These are phyloP conservation scores for Pseudonitzschia pungens DNA, from an alignment of 108 stramenopile species.

Conservation along the genomic window DNA sequence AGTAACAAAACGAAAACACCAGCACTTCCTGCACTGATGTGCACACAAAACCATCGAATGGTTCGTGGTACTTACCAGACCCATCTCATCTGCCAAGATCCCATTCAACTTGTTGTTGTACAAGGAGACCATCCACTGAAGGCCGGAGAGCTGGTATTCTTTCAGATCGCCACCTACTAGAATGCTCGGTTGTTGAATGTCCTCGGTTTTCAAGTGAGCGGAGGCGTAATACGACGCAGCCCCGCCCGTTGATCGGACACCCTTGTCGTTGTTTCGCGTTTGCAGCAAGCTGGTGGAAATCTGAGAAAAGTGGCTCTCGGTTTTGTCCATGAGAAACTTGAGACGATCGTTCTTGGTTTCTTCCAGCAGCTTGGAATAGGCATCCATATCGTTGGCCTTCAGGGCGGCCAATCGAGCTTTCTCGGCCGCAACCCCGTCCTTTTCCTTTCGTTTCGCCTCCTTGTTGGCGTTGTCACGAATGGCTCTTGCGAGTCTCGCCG, in stretches of 20 bases:
- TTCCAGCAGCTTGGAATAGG: slow-evolving; percentile 78
- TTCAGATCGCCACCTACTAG: slow-evolving; percentile 84
- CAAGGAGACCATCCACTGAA: slow-evolving; percentile 96
- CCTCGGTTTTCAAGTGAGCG: slow-evolving; percentile 73
- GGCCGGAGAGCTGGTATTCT: slow-evolving; percentile 95
- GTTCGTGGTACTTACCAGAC: slow-evolving; percentile 34
- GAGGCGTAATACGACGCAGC: slow-evolving; percentile 75
- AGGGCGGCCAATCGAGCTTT: slow-evolving; percentile 80
- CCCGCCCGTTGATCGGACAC: slow-evolving; percentile 39
- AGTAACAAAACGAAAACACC: neutral
- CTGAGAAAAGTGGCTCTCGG: slow-evolving; percentile 77
- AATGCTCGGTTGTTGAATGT: slow-evolving; percentile 80
- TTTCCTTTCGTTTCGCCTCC: slow-evolving; percentile 72
- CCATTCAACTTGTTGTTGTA: slow-evolving; percentile 89
- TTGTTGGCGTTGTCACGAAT: slow-evolving; percentile 71
- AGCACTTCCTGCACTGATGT: neutral
- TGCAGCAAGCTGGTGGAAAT: slow-evolving; percentile 69
- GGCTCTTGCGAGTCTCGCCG: slow-evolving; percentile 51
- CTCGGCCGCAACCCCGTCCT: slow-evolving; percentile 67
- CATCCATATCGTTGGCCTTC: slow-evolving; percentile 85
- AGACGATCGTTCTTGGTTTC: slow-evolving; percentile 85
- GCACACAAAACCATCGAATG: neutral
- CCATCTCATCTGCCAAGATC: slow-evolving; percentile 79
- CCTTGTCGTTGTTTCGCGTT: slow-evolving; percentile 54
- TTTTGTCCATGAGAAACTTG: slow-evolving; percentile 83